Conservation (phyloP, 2,329 filamentous ascomycete genomes). For the Chaetomiaceae sp. region DNA sequence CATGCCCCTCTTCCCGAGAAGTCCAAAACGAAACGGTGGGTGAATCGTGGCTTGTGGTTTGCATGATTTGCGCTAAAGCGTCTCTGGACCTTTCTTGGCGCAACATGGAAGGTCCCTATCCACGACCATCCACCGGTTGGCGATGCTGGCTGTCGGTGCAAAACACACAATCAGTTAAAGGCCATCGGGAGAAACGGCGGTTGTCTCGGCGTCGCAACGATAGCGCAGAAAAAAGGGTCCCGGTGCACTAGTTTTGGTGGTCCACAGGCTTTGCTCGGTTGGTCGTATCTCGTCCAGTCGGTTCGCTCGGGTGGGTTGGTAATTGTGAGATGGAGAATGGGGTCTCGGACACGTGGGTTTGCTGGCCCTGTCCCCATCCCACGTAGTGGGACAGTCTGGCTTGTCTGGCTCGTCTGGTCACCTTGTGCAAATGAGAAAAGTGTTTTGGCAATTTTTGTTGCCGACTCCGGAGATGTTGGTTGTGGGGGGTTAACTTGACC, state of each 20-base stretch:
- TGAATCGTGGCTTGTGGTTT: constrained; percentile 25
- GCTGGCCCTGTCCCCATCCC: not conserved
- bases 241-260: not conserved
- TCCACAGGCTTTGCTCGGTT: not conserved
- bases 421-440: too few species aligned
- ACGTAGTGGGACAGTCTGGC: too few species aligned
- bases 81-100: constrained; percentile 3
- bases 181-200: too few species aligned
- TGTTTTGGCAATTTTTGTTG: too few species aligned
- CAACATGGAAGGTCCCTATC: not conserved
- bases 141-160: not conserved
- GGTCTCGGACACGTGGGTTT: constrained; percentile 9
- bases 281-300: constrained; percentile 20
- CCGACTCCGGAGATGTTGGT: too few species aligned
- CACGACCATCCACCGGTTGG: too few species aligned
- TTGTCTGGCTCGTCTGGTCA: too few species aligned
- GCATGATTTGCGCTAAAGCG: constrained; percentile 4
- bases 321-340: not conserved
- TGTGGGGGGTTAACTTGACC: too few species aligned
- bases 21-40: constrained; percentile 10
- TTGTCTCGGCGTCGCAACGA: too few species aligned
- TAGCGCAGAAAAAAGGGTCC: not conserved
- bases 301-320: not conserved
- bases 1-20: constrained; percentile 14
- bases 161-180: not conserved